Evolutionary conservation across 2,329 filamentous ascomycete species (phyloP).

Genomic region (Aspergillus felis): DNA sequence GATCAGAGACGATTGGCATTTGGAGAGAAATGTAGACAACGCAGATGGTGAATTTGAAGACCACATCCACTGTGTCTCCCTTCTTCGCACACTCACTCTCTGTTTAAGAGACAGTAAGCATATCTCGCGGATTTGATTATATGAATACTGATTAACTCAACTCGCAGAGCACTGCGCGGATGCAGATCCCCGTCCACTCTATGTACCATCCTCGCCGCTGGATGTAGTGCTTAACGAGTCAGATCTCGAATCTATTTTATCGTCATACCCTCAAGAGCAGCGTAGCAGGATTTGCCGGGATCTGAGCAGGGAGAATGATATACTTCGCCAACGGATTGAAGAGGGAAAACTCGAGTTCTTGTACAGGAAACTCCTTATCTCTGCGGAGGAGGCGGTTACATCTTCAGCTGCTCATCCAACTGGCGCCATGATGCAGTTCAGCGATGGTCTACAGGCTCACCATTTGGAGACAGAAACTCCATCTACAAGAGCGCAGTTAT

Average conservation of each 20-base stretch:
- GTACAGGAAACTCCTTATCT: conserved; percentile 43
- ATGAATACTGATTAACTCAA: conserved; percentile 6
- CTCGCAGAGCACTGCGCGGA: conserved; percentile 15
- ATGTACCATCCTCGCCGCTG: conserved; percentile 23
- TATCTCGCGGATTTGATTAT: not conserved
- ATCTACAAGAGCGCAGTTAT: not conserved
- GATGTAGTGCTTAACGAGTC: conserved; percentile 27
- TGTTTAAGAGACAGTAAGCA: conserved; percentile 52
- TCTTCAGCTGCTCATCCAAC: not conserved
- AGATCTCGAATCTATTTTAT: conserved; percentile 48
- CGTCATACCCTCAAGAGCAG: conserved; percentile 58
- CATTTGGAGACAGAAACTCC: conserved; percentile 3
- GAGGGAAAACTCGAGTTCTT: conserved; percentile 68
- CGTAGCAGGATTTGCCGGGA: conserved; percentile 66
- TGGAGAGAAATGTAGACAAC: conserved; percentile 73
- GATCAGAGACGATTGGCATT: conserved; percentile 78
- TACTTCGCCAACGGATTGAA: conserved; percentile 62
- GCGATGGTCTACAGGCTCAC: not conserved
- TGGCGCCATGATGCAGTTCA: not conserved
- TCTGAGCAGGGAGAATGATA: conserved; percentile 67
- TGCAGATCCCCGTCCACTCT: conserved; percentile 15
- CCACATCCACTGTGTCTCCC: conserved; percentile 60
- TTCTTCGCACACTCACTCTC: conserved; percentile 64
- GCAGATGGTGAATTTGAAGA: conserved; percentile 65
- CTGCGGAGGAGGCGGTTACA: conserved; percentile 12